These are phyloP conservation scores for Pythium myriotylum DNA, from an alignment of 352 stramenopile species.

Conservation along the genomic window DNA sequence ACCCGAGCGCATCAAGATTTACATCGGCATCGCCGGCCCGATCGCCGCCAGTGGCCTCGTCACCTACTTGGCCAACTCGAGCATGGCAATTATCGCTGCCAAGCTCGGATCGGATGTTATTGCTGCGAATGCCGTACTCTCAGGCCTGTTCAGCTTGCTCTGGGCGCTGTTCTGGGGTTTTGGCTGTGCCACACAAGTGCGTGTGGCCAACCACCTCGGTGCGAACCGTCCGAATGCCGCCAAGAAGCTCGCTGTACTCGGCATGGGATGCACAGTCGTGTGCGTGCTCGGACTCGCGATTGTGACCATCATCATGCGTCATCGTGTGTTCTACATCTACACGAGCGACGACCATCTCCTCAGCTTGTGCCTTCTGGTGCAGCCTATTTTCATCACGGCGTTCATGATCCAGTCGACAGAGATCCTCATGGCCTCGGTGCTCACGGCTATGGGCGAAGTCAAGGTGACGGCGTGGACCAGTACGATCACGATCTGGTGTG, in stretches of 20 bases:
- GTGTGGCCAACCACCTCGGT: constrained; percentile 76
- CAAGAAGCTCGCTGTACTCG: constrained; percentile 59
- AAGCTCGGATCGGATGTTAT: constrained; percentile 77
- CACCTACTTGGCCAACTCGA: constrained; percentile 72
- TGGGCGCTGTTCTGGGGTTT: constrained; percentile 85
- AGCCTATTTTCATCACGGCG: constrained; percentile 52
- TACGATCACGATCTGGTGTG: constrained; percentile 47
- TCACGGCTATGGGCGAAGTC: constrained; percentile 61
- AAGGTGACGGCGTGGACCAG: constrained; percentile 49
- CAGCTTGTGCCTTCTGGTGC: constrained; percentile 45
- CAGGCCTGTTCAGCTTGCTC: constrained; percentile 60
- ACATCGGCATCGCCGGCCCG: constrained; percentile 65
- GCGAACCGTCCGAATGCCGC: constrained; percentile 67
- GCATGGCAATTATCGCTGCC: constrained; percentile 67
- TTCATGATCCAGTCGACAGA: constrained; percentile 58
- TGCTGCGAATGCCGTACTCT: constrained; percentile 76
- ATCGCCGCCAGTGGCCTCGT: constrained; percentile 70
- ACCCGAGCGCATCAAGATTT: constrained; percentile 58
- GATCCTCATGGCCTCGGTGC: constrained; percentile 45
- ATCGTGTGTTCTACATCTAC: constrained; percentile 51
- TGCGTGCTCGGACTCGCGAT: constrained; percentile 51
- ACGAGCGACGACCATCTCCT: constrained; percentile 52
- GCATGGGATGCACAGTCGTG: constrained; percentile 58
- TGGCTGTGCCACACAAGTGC: constrained; percentile 76
- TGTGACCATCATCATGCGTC: constrained; percentile 32